A percentile compares a stretch with the other conserved stretches of the same genome.
phyloP scores from a whole-genome alignment of 2,329 filamentous ascomycete species.

The Diaporthe batatas region DNA sequence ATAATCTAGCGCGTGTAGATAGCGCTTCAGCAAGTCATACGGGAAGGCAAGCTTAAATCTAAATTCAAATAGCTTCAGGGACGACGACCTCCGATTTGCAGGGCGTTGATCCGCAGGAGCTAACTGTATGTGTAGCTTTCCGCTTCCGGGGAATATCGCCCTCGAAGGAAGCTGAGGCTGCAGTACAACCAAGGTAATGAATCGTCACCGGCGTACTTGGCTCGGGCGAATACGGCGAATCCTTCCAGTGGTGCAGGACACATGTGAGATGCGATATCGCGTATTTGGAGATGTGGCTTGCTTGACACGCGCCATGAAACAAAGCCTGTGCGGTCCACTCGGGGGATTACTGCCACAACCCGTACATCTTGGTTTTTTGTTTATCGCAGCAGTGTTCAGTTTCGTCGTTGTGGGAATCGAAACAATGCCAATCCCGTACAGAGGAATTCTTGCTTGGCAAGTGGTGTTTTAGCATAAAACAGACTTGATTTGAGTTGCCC shows the following conservation, averaged over 20 bases:
- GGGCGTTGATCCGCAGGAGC: background rate
- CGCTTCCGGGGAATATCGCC: background rate
- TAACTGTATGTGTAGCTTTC: background rate
- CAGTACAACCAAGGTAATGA: constrained; percentile 3
- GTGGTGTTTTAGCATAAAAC: background rate
- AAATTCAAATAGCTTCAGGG: background rate
- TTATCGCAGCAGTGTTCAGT: background rate
- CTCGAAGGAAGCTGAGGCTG: background rate
- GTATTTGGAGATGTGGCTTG: background rate
- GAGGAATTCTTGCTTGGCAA: background rate
- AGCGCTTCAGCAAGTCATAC: constrained; percentile 8
- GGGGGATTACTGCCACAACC: background rate
- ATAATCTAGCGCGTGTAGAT: constrained; percentile 2
- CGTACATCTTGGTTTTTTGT: background rate
- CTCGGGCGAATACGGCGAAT: constrained; percentile 4
- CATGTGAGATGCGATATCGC: background rate
- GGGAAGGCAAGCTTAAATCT: background rate
- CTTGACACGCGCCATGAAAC: background rate
- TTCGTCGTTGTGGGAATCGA: background rate
- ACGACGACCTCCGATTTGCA: background rate
- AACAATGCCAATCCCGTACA: background rate
- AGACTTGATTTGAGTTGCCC: background rate
- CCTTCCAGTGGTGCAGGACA: background rate
- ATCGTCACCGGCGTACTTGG: background rate
- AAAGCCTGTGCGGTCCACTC: background rate